Base-by-base conservation (phyloP, 2,329 filamentous ascomycete species). In the Fulvia fulva region DNA sequence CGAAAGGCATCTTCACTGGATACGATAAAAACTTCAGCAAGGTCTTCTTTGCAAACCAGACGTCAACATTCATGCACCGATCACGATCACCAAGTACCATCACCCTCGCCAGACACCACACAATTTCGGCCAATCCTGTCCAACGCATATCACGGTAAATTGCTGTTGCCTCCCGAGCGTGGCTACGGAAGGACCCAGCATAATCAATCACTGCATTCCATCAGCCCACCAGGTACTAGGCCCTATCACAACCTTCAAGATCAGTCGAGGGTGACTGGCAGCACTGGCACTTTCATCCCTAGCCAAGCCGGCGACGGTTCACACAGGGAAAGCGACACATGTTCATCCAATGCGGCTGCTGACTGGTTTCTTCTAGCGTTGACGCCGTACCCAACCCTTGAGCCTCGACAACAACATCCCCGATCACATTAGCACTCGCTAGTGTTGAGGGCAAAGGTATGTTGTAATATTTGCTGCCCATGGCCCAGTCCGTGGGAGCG, bases 371-470 rank as follows among this genome's bases (percentile, higher is more conserved):
- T 26, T 32, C 12, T 19, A 50, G 47, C 47, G 47, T 50, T 32
- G 47, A 32, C 47, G 11, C 1, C 16, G 19, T 26, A 19, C 26
- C 23, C 3, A 11, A 7, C 12, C 47, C 9, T 43, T 32, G 32
- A 53, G 19, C 32, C 5, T 30, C 50, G 12, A 28, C 50, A 28
- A 26, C 32, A 32, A 32, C 26, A 51, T 37, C 28, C 25, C 11
- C n/a, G 1, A 23, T 16, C 23, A 51, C 49, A 30, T 32, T 12
- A 32, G 11, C 51, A 53, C 21, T 23, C 28, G 23, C 23, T 5
- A 21, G 47, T 50, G 47, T 50, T 50, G 47, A 50, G 47, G n/a
- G 16, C 45, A 23, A 50, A 62, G 63, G 63, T 64, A 64, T 57
- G 62, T 57, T 54, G 51, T 54, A 30, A 54, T 56, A 50, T 54